Percentiles rank a stretch among this genome's conserved stretches.
These are phyloP conservation scores for Dacryopinax primogenitus DNA, from an alignment of 768 basidiomycete genomes.

Conservation along the genomic window DNA sequence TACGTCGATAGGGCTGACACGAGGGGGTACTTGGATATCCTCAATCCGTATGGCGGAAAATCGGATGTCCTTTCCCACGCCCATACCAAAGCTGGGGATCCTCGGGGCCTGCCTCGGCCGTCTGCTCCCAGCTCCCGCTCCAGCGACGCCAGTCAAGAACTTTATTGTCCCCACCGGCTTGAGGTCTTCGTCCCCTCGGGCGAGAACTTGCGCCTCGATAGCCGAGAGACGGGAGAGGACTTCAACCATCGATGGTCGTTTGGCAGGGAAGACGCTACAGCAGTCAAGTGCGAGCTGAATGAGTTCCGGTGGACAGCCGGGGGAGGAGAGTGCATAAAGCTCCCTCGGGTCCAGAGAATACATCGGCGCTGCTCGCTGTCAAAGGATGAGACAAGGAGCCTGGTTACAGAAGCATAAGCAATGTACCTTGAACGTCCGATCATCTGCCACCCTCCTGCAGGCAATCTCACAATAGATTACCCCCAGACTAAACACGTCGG, in stretches of 20 bases:
- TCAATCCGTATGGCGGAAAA: slow-evolving; percentile 12
- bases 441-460: slow-evolving; percentile 72
- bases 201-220: slow-evolving; percentile 75
- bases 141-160: slow-evolving; percentile 47
- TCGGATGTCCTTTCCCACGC: slow-evolving; percentile 48
- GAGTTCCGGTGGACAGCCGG: slow-evolving; percentile 68
- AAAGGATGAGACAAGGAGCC: not conserved
- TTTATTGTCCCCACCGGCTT: slow-evolving; percentile 75
- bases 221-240: slow-evolving; percentile 66
- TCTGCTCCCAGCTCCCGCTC: slow-evolving; percentile 28
- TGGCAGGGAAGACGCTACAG: slow-evolving; percentile 46
- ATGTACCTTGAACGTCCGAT: slow-evolving; percentile 34
- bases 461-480: slow-evolving; percentile 89
- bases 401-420: not conserved
- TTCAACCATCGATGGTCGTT: slow-evolving; percentile 60
- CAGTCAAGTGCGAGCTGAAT: slow-evolving; percentile 70
- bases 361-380: slow-evolving; percentile 54
- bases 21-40: not conserved
- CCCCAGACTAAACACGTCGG: slow-evolving; percentile 89
- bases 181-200: slow-evolving; percentile 50
- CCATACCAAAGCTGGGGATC: slow-evolving; percentile 77
- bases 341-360: slow-evolving; percentile 71
- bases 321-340: slow-evolving; percentile 49
- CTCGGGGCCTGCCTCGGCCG: slow-evolving; percentile 49
- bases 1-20: not conserved